Percentiles rank a stretch among this genome's conserved stretches.
These are phyloP conservation scores for Cyphellophora attinorum DNA, from an alignment of 2,329 filamentous ascomycete species.

Conservation along the genomic window DNA sequence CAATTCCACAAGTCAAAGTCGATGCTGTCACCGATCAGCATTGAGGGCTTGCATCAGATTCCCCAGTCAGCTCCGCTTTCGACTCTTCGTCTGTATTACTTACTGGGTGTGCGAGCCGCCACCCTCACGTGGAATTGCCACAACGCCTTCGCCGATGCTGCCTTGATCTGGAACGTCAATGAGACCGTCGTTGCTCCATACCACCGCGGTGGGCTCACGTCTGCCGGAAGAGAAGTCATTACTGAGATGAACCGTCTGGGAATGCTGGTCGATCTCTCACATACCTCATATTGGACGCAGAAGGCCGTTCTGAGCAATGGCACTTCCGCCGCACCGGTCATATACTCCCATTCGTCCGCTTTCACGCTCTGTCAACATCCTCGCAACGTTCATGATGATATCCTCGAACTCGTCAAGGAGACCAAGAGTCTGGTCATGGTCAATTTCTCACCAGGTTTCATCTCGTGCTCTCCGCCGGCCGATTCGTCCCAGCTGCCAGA, in stretches of 20 bases:
- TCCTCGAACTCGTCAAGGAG: slow-evolving; percentile 65
- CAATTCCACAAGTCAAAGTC: slow-evolving; percentile 50
- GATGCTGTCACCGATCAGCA: slow-evolving; percentile 67
- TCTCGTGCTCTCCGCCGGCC: slow-evolving; percentile 59
- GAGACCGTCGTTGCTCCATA: slow-evolving; percentile 28
- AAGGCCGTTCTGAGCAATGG: slow-evolving; percentile 57
- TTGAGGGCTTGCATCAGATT: slow-evolving; percentile 89
- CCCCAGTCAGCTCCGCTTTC: slow-evolving; percentile 62
- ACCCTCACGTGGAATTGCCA: slow-evolving; percentile 92
- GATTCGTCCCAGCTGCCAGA: slow-evolving; percentile 57
- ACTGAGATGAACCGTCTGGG: slow-evolving; percentile 89
- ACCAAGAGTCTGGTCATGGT: slow-evolving; percentile 77
- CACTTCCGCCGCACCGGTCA: slow-evolving; percentile 57
- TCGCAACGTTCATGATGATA: slow-evolving; percentile 78
- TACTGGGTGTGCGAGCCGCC: slow-evolving; percentile 73
- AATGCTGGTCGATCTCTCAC: slow-evolving; percentile 85
- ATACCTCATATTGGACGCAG: slow-evolving; percentile 75
- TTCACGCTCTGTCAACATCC: slow-evolving; percentile 76
- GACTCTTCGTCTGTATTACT: slow-evolving; percentile 65
- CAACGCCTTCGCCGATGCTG: slow-evolving; percentile 80
- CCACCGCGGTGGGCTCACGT: slow-evolving; percentile 56
- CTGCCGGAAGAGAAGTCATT: slow-evolving; percentile 58
- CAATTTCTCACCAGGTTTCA: slow-evolving; percentile 75
- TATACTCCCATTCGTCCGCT: slow-evolving; percentile 82
- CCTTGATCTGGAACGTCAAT: slow-evolving; percentile 41